These are phyloP conservation scores for Pachysolen tannophilus DNA, from an alignment of 805 yeast genomes.

Conservation along the genomic window DNA sequence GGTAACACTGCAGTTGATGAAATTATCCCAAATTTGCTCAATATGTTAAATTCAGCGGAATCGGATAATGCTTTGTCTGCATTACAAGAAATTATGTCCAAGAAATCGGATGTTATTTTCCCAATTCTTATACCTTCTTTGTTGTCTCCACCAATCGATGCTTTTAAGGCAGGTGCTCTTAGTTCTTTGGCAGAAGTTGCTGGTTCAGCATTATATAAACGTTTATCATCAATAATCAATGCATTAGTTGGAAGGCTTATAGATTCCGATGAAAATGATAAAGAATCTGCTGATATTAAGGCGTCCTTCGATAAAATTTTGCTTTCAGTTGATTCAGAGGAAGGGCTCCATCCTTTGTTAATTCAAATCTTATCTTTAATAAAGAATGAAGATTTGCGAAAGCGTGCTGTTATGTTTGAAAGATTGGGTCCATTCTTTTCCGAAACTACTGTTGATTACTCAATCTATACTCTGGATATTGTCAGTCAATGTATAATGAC, in stretches of 20 bases:
- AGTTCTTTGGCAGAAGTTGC: constrained; percentile 87
- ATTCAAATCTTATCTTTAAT: constrained; percentile 71
- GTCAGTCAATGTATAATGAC: constrained; percentile 61
- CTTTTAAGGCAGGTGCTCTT: constrained; percentile 79
- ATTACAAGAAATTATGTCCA: constrained; percentile 83
- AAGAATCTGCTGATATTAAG: constrained; percentile 32
- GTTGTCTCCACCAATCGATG: constrained; percentile 71
- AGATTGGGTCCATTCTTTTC: constrained; percentile 69
- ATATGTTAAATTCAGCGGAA: constrained; percentile 51
- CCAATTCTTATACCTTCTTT: constrained; percentile 86
- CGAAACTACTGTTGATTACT: constrained; percentile 58
- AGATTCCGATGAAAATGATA: constrained; percentile 24
- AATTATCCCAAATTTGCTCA: constrained; percentile 75
- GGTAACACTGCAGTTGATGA: constrained; percentile 87
- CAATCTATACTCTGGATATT: constrained; percentile 68
- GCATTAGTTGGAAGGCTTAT: constrained; percentile 59
- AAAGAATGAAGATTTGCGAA: constrained; percentile 63
- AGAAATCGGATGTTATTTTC: constrained; percentile 85
- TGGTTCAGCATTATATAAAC: constrained; percentile 68
- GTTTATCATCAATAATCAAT: constrained; percentile 67
- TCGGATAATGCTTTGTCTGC: constrained; percentile 81
- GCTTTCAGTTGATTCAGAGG: constrained; percentile 63
- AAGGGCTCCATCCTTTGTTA: constrained; percentile 78
- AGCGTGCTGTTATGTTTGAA: constrained; percentile 54
- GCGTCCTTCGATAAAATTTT: constrained; percentile 62